These are phyloP conservation scores for Colletotrichum sp. DNA, from an alignment of 2,329 filamentous ascomycete genomes.

Conservation along the genomic window DNA sequence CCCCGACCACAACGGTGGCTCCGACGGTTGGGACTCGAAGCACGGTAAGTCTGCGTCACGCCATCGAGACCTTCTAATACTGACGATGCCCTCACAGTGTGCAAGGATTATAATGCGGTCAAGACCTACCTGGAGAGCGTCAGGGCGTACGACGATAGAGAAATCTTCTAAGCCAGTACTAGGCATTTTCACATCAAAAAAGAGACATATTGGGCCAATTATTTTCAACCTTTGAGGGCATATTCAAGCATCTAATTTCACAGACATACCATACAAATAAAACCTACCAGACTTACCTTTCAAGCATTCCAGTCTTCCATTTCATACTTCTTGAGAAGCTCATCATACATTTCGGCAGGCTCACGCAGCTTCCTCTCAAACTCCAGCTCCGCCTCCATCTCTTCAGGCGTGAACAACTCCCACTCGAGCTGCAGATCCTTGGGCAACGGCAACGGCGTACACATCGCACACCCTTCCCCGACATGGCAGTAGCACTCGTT, in stretches of 20 bases:
- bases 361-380: neutral
- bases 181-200: neutral
- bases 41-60: slow-evolving; percentile 35
- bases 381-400: neutral
- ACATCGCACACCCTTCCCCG: neutral
- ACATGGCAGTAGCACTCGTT: slow-evolving; percentile 1
- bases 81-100: slow-evolving; percentile 33
- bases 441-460: neutral
- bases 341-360: neutral
- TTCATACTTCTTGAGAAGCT: neutral
- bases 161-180: slow-evolving; percentile 38
- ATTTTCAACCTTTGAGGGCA: neutral
- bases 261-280: neutral
- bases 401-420: neutral
- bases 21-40: slow-evolving; percentile 52
- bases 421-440: neutral
- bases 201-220: neutral
- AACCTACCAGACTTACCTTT: neutral
- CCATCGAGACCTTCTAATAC: neutral
- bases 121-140: slow-evolving; percentile 47
- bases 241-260: neutral
- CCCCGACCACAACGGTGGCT: slow-evolving; percentile 49
- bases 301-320: neutral
- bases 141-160: slow-evolving; percentile 47
- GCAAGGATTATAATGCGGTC: slow-evolving; percentile 47